These are phyloP conservation scores for Lathyrus tuberosus DNA, from an alignment of 306 rosid species.

Conservation along the genomic window DNA sequence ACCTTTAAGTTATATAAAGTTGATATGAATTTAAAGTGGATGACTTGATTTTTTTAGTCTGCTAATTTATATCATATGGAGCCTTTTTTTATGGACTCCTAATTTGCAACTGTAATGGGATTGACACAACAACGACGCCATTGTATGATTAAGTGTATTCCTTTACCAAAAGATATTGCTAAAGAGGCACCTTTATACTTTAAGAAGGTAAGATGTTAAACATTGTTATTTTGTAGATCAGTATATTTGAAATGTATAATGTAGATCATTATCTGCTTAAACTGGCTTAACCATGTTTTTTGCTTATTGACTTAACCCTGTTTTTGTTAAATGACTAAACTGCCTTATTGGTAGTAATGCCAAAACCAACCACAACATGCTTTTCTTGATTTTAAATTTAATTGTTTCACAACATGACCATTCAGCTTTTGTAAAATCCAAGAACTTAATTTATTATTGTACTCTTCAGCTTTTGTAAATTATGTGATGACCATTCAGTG, in stretches of 20 bases:
- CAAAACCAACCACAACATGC: too few relatives aligned
- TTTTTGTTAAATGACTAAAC: too few relatives aligned
- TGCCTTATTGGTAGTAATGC: too few relatives aligned
- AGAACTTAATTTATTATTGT: slow-evolving; percentile 34
- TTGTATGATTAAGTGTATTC: slow-evolving; percentile 85
- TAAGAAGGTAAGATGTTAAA: too few relatives aligned
- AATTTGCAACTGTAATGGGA: slow-evolving; percentile 58
- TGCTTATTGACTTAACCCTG: too few relatives aligned
- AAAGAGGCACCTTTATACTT: slow-evolving; percentile 88
- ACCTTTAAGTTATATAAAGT: not conserved
- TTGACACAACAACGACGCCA: slow-evolving; percentile 80
- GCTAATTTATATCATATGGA: slow-evolving; percentile 7
- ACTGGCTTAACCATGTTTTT: too few relatives aligned
- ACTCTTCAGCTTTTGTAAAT: slow-evolving; percentile 37
- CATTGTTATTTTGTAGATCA: too few relatives aligned
- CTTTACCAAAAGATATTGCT: slow-evolving; percentile 72
- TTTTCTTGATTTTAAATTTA: too few relatives aligned
- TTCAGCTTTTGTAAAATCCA: too few relatives aligned
- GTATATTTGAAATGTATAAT: too few relatives aligned
- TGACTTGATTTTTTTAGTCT: slow-evolving; percentile 25
- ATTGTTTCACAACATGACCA: too few relatives aligned
- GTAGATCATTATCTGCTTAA: too few relatives aligned
- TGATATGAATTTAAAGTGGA: slow-evolving; percentile 25
- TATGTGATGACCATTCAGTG: slow-evolving; percentile 33
- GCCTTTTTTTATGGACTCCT: slow-evolving; percentile 3